Evolutionary conservation across 768 basidiomycete genomes (phyloP), one percentile per base, ranked within the genome.

Genomic region (Exsudoporus frostii): DNA sequence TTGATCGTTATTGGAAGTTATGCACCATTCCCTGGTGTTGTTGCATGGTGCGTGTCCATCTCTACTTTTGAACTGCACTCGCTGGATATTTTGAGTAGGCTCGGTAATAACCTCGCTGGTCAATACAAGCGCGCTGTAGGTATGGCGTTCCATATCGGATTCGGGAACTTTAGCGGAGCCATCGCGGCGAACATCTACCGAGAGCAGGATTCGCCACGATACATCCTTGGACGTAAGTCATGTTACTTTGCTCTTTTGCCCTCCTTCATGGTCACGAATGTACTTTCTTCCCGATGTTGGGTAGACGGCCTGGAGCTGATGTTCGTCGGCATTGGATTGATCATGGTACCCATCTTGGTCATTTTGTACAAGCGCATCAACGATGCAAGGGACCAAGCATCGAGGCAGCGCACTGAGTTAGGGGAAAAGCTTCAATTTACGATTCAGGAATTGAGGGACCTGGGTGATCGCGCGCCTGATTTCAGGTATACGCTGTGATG

Each of bases 71-170:
- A 7, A 5, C 14, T 20, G 11, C 7, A n/a, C 9, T 11, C 29
- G 1, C 7, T 2, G 5, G 34, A 0, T 19, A 20, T 36, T n/a
- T 14, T 3, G 34, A 17, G 20, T 11, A 87, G 85, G 85, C 68
- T 84, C 6, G 81, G 53, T 0, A 66, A 65, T 17, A 65, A 88
- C 58, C 73, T 86, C 11, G 69, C 79, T 0, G 86, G 86, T 0
- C 83, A 85, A 54, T 87, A 84, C 63, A 89, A 88, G 63, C 84
- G 86, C 4, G 86, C 69, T 15, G 73, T 84, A 11, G 85, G 82
- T 4, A 81, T 88, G 78, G 85, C 84, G 0, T 48, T 87, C 24
- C 82, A 87, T 36, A 49, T 57, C 42, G 60, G 61, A 45, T 41
- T 68, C 73, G 85, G 85, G 19, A 86, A 85, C 63, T 80, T 87